Conservation (phyloP, 441 rosid species). For the Populus hybrid region DNA sequence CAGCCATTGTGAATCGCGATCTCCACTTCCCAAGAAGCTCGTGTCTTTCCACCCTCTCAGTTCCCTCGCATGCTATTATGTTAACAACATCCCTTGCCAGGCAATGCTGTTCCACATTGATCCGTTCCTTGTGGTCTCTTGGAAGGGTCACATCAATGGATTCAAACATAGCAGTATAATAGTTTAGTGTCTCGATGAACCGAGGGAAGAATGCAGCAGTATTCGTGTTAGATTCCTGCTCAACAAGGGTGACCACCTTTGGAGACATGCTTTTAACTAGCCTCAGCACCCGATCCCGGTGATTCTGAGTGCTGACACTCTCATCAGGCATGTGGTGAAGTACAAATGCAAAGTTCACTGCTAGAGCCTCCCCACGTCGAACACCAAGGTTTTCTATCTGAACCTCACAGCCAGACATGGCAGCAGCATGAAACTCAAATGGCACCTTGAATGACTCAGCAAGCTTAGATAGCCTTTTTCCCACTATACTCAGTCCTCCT, state of each 20-base stretch:
- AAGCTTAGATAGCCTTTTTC: slow-evolving; percentile 58
- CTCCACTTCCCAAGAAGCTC: slow-evolving; percentile 88
- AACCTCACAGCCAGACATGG: slow-evolving; percentile 53
- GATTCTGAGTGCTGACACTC: slow-evolving; percentile 82
- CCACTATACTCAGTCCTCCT: slow-evolving; percentile 66
- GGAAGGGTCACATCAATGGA: slow-evolving; percentile 73
- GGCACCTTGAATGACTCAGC: slow-evolving; percentile 65
- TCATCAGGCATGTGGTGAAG: slow-evolving; percentile 88
- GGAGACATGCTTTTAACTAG: slow-evolving; percentile 71
- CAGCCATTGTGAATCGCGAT: slow-evolving; percentile 70
- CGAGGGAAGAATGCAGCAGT: slow-evolving; percentile 81
- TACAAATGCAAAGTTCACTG: slow-evolving; percentile 79
- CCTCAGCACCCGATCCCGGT: slow-evolving; percentile 68
- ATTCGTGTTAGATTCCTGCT: slow-evolving; percentile 91
- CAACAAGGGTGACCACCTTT: slow-evolving; percentile 81
- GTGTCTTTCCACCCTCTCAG: slow-evolving; percentile 76
- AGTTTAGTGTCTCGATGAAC: slow-evolving; percentile 69
- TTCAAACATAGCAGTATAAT: slow-evolving; percentile 85
- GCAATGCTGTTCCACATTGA: slow-evolving; percentile 86
- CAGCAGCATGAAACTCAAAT: slow-evolving; percentile 62
- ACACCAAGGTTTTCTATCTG: slow-evolving; percentile 43
- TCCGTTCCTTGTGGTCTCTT: slow-evolving; percentile 68
- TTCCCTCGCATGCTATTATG: slow-evolving; percentile 85
- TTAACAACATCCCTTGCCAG: slow-evolving; percentile 83
- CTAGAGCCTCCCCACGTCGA: slow-evolving; percentile 63